These are phyloP conservation scores for Scedosporium apiospermum DNA, from an alignment of 2,329 filamentous ascomycete species.

Conservation along the genomic window DNA sequence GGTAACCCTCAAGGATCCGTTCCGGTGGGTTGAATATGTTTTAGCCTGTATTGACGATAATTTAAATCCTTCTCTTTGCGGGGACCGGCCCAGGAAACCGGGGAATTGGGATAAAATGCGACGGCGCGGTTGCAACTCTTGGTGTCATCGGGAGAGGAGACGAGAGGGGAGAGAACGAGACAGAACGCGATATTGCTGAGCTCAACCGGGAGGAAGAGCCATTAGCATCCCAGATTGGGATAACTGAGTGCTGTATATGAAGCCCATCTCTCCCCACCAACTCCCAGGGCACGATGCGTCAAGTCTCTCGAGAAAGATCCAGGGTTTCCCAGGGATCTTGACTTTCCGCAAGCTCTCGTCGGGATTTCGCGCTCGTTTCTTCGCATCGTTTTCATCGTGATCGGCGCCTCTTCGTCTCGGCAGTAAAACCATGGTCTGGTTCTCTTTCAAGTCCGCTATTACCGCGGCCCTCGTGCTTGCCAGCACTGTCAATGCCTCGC, in stretches of 20 bases:
- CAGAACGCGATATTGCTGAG: not conserved
- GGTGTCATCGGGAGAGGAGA: not conserved
- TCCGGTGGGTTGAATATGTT: not conserved
- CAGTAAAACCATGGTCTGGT: not conserved
- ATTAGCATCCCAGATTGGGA: no score
- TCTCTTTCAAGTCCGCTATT: conserved; percentile 1
- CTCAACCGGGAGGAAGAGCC: not conserved
- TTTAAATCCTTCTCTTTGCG: not conserved
- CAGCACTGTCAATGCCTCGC: not conserved
- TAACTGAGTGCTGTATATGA: no score
- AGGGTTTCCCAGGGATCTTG: no score
- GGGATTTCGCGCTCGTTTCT: no score
- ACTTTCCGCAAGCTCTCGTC: no score
- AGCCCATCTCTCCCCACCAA: no score
- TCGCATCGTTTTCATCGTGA: no score
- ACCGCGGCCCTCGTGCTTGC: not conserved
- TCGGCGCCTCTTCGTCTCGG: no score
- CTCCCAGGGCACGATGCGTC: no score
- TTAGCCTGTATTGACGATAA: not conserved
- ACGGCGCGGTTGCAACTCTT: not conserved
- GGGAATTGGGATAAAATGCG: conserved; percentile 2
- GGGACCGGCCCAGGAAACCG: not conserved
- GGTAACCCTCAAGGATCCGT: not conserved
- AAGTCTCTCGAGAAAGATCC: no score
- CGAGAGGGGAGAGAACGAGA: not conserved